These are phyloP conservation scores for Hsuehochloa calcarea DNA, from an alignment of 176 grass and related monocot genomes.

Conservation along the genomic window DNA sequence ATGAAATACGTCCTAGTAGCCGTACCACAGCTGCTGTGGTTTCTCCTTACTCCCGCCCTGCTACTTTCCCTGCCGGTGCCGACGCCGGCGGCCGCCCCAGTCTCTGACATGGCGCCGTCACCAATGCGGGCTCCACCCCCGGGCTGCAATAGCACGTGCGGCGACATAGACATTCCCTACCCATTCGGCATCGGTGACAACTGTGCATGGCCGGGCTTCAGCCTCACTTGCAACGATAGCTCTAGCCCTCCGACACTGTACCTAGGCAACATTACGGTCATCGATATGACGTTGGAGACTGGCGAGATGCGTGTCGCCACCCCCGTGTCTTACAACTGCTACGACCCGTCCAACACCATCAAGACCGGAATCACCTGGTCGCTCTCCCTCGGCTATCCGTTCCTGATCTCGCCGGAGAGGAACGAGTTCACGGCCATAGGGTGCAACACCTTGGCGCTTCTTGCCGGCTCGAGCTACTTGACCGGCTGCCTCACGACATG, in stretches of 20 bases:
- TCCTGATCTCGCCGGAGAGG: no score
- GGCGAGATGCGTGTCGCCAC: neutral
- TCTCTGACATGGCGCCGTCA: no score
- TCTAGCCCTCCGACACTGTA: neutral
- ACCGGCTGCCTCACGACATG: conserved; percentile 32
- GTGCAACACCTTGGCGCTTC: no score
- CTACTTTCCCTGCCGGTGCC: no score
- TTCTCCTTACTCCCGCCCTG: no score
- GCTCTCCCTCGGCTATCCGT: no score
- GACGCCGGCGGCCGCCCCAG: no score
- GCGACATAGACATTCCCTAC: neutral
- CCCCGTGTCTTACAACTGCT: neutral
- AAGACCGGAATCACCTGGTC: accelerated
- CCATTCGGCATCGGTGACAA: neutral
- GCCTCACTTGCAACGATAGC: neutral
- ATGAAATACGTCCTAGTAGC: no score
- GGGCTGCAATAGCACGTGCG: neutral
- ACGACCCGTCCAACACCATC: neutral
- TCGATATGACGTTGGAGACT: neutral
- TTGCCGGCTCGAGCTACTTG: neutral
- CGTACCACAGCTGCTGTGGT: no score
- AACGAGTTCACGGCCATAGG: no score
- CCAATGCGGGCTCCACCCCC: no score
- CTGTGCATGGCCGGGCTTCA: neutral
- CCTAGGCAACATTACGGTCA: neutral